phyloP scores from a whole-genome alignment of 768 basidiomycete genomes.

The Mycena amicta region DNA sequence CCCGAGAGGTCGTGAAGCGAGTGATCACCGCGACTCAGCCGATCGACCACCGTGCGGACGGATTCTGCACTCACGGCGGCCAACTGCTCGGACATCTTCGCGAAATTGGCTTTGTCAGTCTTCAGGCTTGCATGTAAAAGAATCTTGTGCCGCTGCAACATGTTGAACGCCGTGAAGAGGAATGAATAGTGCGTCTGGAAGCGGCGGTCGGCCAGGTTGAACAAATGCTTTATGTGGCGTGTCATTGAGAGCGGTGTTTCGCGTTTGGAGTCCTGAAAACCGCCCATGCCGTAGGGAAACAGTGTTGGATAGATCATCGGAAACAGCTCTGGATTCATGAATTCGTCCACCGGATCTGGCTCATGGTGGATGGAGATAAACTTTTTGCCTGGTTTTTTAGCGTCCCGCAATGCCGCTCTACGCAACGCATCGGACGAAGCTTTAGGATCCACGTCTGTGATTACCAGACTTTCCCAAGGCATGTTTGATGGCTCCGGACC shows the following conservation, averaged over 20 bases:
- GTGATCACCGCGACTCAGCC: slow-evolving; percentile 10
- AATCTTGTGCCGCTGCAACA: slow-evolving; percentile 25
- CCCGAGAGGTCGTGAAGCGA: slow-evolving; percentile 5
- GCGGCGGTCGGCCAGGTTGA: slow-evolving; percentile 6
- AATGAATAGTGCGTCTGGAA: slow-evolving; percentile 31
- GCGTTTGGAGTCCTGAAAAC: slow-evolving; percentile 24
- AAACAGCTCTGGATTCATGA: slow-evolving; percentile 25
- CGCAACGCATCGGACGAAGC: slow-evolving; percentile 19
- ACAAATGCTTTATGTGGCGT: slow-evolving; percentile 25
- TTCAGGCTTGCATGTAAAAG: slow-evolving; percentile 11
- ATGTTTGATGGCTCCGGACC: background rate
- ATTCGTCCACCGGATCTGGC: slow-evolving; percentile 23
- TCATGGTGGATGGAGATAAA: slow-evolving; percentile 24
- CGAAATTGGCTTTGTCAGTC: slow-evolving; percentile 12
- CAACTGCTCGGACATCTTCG: slow-evolving; percentile 8
- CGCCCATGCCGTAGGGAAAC: slow-evolving; percentile 30
- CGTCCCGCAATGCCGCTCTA: slow-evolving; percentile 26
- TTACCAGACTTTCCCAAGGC: slow-evolving; percentile 7
- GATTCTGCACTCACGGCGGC: slow-evolving; percentile 8
- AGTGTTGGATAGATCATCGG: slow-evolving; percentile 30
- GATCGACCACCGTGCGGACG: slow-evolving; percentile 8
- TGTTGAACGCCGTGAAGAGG: slow-evolving; percentile 32
- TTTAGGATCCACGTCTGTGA: slow-evolving; percentile 25
- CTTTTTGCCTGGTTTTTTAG: slow-evolving; percentile 18
- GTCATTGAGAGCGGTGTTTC: slow-evolving; percentile 13